phyloP scores from a whole-genome alignment of 1,139 yeast genomes.

The Debaryomyces robertsiae region DNA sequence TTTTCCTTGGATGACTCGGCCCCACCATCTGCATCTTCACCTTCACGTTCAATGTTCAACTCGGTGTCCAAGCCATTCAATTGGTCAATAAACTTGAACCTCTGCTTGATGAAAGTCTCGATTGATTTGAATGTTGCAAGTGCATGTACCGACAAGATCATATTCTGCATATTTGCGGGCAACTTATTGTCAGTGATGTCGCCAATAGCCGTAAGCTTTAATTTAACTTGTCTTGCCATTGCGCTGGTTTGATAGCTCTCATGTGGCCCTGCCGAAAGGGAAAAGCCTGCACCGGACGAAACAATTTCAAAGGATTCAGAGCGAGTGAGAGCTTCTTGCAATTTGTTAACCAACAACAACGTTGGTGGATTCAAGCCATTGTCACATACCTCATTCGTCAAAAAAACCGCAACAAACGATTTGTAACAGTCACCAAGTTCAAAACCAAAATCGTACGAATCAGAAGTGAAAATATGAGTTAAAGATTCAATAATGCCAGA shows the following conservation, averaged over 20 bases:
- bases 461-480: constrained; percentile 39
- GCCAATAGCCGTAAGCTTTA: constrained; percentile 48
- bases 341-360: constrained; percentile 48
- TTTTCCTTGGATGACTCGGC: constrained; percentile 15
- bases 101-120: constrained; percentile 57
- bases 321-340: constrained; percentile 77
- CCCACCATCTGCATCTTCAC: constrained; percentile 14
- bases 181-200: constrained; percentile 24
- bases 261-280: constrained; percentile 15
- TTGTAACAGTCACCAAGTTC: constrained; percentile 33
- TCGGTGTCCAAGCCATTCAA: constrained; percentile 16
- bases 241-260: constrained; percentile 50
- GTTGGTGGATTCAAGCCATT: constrained; percentile 30
- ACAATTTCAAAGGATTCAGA: constrained; percentile 75
- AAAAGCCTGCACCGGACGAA: constrained; percentile 48
- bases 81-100: constrained; percentile 30
- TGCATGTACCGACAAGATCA: constrained; percentile 79
- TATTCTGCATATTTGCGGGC: constrained; percentile 36
- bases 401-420: constrained; percentile 54
- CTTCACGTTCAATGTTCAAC: constrained; percentile 12
- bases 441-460: constrained; percentile 25
- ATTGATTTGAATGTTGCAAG: constrained; percentile 81
- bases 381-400: constrained; percentile 27
- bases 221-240: constrained; percentile 71
- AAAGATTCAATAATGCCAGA: constrained; percentile 64